phyloP scores from a whole-genome alignment of 441 rosid species.

The Mallotus repandus region DNA sequence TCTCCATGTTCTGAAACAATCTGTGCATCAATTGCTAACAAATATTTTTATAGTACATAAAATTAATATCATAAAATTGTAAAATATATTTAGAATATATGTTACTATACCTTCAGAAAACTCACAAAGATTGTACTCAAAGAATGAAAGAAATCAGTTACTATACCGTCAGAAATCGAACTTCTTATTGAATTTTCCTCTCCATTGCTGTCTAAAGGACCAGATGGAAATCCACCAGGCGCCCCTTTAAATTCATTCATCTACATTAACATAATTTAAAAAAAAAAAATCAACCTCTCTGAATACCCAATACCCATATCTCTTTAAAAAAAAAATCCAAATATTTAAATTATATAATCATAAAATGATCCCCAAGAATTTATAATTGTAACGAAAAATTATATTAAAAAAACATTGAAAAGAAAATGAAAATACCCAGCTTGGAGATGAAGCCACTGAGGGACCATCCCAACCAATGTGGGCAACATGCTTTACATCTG shows the following conservation, averaged over 20 bases:
- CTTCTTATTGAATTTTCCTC: constrained; percentile 30
- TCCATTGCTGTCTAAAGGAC: constrained; percentile 26
- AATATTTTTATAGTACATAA: too few relatives aligned
- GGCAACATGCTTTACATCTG: constrained; percentile 95
- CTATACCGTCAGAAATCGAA: constrained; percentile 48
- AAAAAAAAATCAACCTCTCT: not conserved
- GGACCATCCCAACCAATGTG: constrained; percentile 97
- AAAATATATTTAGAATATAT: too few relatives aligned
- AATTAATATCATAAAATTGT: too few relatives aligned
- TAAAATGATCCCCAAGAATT: too few relatives aligned
- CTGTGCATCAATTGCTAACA: too few relatives aligned
- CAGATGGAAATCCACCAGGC: constrained; percentile 29
- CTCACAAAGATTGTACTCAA: not conserved
- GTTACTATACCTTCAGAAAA: too few relatives aligned
- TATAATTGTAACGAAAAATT: too few relatives aligned
- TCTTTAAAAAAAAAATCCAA: too few relatives aligned
- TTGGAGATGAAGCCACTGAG: constrained; percentile 55
- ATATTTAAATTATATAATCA: too few relatives aligned
- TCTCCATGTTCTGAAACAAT: too few relatives aligned
- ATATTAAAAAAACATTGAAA: too few relatives aligned
- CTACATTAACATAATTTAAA: constrained; percentile 28
- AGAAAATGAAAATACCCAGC: constrained; percentile 53
- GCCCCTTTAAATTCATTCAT: constrained; percentile 58
- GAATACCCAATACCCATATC: too few relatives aligned
- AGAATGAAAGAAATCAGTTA: not conserved